Evolutionary conservation across 331 rosid genomes (phyloP).

Genomic region (Prunus yedoensis): DNA sequence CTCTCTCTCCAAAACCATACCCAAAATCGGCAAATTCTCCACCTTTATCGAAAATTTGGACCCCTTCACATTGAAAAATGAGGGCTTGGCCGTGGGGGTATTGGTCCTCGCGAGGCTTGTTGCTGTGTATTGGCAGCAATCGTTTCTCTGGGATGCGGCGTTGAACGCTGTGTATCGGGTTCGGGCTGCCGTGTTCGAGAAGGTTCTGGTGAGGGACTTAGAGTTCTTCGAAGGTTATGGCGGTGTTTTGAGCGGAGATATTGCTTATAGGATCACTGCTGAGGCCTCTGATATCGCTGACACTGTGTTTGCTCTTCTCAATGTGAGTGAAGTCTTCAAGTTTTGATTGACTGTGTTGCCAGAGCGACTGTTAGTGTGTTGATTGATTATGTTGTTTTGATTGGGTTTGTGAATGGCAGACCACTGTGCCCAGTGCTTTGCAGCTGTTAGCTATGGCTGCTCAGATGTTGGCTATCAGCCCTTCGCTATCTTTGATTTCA

Average conservation of each 20-base stretch:
- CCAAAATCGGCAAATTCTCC: slow-evolving; percentile 41
- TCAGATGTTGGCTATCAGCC: slow-evolving; percentile 76
- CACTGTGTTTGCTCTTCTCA: slow-evolving; percentile 65
- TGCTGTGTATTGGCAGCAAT: slow-evolving; percentile 64
- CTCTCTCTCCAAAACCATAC: slow-evolving; percentile 58
- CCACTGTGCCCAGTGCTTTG: slow-evolving; percentile 72
- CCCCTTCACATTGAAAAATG: slow-evolving; percentile 14
- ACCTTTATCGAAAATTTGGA: slow-evolving; percentile 28
- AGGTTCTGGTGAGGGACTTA: slow-evolving; percentile 60
- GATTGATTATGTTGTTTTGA: slow-evolving; percentile 14
- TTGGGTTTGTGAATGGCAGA: slow-evolving; percentile 46
- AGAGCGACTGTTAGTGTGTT: not conserved
- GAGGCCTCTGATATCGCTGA: slow-evolving; percentile 80
- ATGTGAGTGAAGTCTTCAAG: slow-evolving; percentile 45
- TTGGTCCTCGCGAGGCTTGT: slow-evolving; percentile 50
- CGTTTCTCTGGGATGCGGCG: slow-evolving; percentile 85
- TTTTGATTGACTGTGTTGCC: not conserved
- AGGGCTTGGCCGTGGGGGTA: slow-evolving; percentile 43
- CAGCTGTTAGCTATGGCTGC: slow-evolving; percentile 75
- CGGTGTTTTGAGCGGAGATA: slow-evolving; percentile 60
- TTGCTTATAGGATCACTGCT: slow-evolving; percentile 77
- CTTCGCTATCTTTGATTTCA: slow-evolving; percentile 63
- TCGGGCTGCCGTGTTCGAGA: slow-evolving; percentile 56
- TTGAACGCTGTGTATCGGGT: slow-evolving; percentile 50
- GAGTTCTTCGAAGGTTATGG: slow-evolving; percentile 49